These are phyloP conservation scores for Starmerella scarabaei DNA, from an alignment of 805 yeast genomes.

Conservation along the genomic window DNA sequence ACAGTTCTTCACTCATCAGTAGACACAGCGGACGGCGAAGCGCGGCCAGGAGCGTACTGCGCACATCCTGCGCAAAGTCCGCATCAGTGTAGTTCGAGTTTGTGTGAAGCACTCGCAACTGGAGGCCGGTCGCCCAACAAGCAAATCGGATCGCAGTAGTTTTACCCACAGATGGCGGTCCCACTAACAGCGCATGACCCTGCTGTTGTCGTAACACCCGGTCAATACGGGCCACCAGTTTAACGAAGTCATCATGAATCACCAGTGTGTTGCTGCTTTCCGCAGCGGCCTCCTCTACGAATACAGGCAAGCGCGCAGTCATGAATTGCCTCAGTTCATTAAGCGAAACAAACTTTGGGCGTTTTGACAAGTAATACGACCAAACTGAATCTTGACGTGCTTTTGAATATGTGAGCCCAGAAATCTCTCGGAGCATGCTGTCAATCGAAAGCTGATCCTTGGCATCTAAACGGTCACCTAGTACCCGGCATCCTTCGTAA, in stretches of 20 bases:
- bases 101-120: conserved; percentile 45
- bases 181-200: conserved; percentile 80
- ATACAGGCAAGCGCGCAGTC: conserved; percentile 49
- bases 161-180: conserved; percentile 73
- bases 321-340: conserved; percentile 42
- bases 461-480: conserved; percentile 49
- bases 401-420: neutral
- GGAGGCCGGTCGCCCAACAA: conserved; percentile 79
- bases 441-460: neutral
- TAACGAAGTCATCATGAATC: conserved; percentile 56
- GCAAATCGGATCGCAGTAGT: conserved; percentile 66
- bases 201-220: conserved; percentile 72
- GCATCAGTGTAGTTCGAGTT: conserved; percentile 39
- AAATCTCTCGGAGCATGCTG: neutral
- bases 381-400: conserved; percentile 1
- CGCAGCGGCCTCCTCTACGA: conserved; percentile 59
- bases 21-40: conserved; percentile 37
- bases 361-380: conserved; percentile 9
- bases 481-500: conserved; percentile 68
- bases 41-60: conserved; percentile 37
- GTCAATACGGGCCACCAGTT: conserved; percentile 65
- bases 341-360: conserved; percentile 17
- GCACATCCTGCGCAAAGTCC: conserved; percentile 57
- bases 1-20: conserved; percentile 67
- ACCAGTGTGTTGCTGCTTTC: conserved; percentile 40